Conservation (phyloP, 2,329 filamentous ascomycete species). For the Aspergillus piperis region DNA sequence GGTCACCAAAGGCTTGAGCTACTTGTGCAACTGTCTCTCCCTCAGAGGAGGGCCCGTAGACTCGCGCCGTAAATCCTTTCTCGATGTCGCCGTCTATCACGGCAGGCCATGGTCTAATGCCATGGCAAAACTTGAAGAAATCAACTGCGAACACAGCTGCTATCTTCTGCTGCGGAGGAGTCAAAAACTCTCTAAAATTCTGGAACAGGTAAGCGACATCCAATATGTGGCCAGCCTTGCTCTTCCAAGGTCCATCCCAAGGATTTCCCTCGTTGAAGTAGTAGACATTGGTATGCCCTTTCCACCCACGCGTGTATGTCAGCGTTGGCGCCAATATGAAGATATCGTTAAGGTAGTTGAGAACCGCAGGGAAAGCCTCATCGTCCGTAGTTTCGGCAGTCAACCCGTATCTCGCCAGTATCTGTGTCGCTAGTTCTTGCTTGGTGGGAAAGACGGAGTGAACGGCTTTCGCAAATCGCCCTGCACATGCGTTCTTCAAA, state of each 20-base stretch:
- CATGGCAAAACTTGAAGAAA: conserved; percentile 44
- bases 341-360: conserved; percentile 51
- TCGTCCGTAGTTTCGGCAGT: conserved; percentile 39
- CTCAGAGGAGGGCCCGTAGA: conserved; percentile 29
- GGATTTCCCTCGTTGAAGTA: conserved; percentile 53
- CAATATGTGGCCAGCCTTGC: conserved; percentile 46
- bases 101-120: conserved; percentile 36
- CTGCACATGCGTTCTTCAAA: conserved; percentile 24
- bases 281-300: conserved; percentile 41
- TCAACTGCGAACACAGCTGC: conserved; percentile 39
- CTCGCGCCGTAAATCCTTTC: conserved; percentile 26
- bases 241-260: conserved; percentile 48
- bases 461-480: conserved; percentile 25
- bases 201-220: conserved; percentile 51
- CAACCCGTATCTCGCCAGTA: conserved; percentile 46
- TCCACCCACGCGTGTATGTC: conserved; percentile 43
- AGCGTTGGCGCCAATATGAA: conserved; percentile 48
- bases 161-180: conserved; percentile 32
- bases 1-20: conserved; percentile 22
- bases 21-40: conserved; percentile 12
- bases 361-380: conserved; percentile 44
- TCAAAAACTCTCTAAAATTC: conserved; percentile 47
- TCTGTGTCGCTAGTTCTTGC: conserved; percentile 25
- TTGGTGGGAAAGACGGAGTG: conserved; percentile 24
- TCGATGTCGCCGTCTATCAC: conserved; percentile 19